Evolutionary conservation across 2,329 filamentous ascomycete species (phyloP).

Genomic region (Parafenestella ontariensis): DNA sequence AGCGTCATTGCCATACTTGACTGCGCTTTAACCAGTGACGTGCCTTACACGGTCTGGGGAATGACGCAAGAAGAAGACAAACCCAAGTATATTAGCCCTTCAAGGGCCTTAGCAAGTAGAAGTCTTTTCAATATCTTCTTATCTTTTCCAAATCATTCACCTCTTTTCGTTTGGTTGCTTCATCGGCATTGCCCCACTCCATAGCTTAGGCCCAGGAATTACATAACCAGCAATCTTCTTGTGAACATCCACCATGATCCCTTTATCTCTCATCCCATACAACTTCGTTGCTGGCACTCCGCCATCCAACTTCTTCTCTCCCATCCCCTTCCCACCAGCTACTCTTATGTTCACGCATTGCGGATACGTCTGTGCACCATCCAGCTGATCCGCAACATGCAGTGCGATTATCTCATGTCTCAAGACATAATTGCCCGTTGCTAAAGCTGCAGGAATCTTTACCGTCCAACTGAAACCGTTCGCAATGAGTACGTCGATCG

Average conservation of each 20-base stretch:
- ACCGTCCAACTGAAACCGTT: slow-evolving; percentile 56
- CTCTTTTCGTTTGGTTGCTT: slow-evolving; percentile 12
- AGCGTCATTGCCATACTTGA: no score
- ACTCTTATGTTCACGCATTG: slow-evolving; percentile 60
- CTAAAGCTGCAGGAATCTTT: slow-evolving; percentile 52
- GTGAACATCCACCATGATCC: slow-evolving; percentile 53
- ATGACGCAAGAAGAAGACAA: no score
- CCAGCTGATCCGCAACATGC: slow-evolving; percentile 50
- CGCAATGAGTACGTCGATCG: slow-evolving; percentile 37
- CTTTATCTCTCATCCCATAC: slow-evolving; percentile 47
- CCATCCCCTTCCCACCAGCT: slow-evolving; percentile 43
- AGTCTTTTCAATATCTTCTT: no score
- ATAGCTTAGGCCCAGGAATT: slow-evolving; percentile 49
- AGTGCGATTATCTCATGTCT: slow-evolving; percentile 61
- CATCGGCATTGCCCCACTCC: slow-evolving; percentile 17
- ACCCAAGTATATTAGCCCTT: no score
- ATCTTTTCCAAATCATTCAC: not conserved
- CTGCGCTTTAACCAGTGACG: no score
- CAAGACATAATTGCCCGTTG: slow-evolving; percentile 58
- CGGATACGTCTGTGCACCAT: slow-evolving; percentile 60
- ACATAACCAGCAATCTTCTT: slow-evolving; percentile 39
- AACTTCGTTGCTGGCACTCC: slow-evolving; percentile 59
- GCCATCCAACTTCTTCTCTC: slow-evolving; percentile 35
- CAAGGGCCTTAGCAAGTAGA: no score
- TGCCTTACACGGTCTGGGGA: no score